A percentile compares a stretch with the other conserved stretches of the same genome.
These are phyloP conservation scores for Xanthoceras sorbifolium DNA, from an alignment of 345 rosid genomes.

Conservation along the genomic window DNA sequence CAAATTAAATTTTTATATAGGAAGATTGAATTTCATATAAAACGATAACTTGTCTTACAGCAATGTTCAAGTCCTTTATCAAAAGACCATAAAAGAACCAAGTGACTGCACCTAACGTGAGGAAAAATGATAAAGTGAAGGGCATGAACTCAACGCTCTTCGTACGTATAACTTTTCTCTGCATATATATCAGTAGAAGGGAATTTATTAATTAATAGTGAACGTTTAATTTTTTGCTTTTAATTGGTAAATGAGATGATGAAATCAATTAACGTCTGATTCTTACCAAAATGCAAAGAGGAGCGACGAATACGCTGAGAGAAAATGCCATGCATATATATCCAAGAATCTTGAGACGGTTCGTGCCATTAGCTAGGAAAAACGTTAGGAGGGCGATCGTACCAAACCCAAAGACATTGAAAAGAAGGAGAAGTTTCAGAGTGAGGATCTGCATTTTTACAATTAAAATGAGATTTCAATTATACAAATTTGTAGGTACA, in stretches of 20 bases:
- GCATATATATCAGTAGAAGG: neutral
- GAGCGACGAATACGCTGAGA: slow-evolving; percentile 72
- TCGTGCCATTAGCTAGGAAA: slow-evolving; percentile 40
- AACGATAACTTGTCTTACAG: slow-evolving; percentile 49
- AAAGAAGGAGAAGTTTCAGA: slow-evolving; percentile 43
- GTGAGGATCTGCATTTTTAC: slow-evolving; percentile 47
- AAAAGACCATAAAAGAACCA: slow-evolving; percentile 93
- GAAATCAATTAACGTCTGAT: neutral
- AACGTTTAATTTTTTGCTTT: neutral
- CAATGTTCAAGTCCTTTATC: slow-evolving; percentile 57
- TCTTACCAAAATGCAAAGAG: slow-evolving; percentile 78
- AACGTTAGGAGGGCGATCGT: slow-evolving; percentile 40
- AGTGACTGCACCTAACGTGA: slow-evolving; percentile 78
- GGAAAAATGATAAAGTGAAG: slow-evolving; percentile 65
- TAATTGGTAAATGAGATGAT: neutral
- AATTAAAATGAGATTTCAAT: neutral
- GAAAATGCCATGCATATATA: slow-evolving; percentile 79
- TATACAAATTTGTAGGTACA: neutral
- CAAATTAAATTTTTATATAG: neutral
- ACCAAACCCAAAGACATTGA: slow-evolving; percentile 69
- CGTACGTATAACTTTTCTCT: slow-evolving; percentile 85
- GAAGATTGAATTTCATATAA: neutral
- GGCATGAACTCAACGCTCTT: slow-evolving; percentile 92
- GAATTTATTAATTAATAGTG: neutral
- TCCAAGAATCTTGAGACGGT: slow-evolving; percentile 57